These are phyloP conservation scores for Rhodofomes roseus DNA, from an alignment of 1,284 basidiomycete species.

Conservation along the genomic window DNA sequence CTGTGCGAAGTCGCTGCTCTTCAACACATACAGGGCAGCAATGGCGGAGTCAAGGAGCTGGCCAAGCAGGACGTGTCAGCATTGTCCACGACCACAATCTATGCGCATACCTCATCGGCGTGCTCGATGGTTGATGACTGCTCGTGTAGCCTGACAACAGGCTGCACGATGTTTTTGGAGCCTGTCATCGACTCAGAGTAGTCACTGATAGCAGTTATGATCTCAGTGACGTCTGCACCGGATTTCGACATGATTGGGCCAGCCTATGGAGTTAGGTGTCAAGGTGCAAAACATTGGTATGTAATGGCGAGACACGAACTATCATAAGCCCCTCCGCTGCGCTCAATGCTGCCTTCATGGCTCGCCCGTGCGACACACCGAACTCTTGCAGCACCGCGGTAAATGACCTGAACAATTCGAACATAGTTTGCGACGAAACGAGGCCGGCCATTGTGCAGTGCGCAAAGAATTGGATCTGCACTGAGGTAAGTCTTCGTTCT, in stretches of 20 bases:
- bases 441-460: slow-evolving; percentile 76
- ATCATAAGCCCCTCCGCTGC: slow-evolving; percentile 87
- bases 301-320: slow-evolving; percentile 37
- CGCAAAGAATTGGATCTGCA: slow-evolving; percentile 86
- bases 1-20: slow-evolving; percentile 54
- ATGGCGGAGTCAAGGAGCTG: slow-evolving; percentile 68
- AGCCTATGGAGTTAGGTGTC: slow-evolving; percentile 36
- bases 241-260: slow-evolving; percentile 46
- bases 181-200: slow-evolving; percentile 59
- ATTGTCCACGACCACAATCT: background rate
- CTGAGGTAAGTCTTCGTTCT: background rate
- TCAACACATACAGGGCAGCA: slow-evolving; percentile 48
- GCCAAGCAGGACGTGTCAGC: background rate
- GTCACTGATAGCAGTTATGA: slow-evolving; percentile 61
- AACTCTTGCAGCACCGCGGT: slow-evolving; percentile 87
- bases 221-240: slow-evolving; percentile 49
- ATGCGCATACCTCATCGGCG: slow-evolving; percentile 52
- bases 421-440: slow-evolving; percentile 72
- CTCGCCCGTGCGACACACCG: slow-evolving; percentile 82
- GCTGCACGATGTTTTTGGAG: slow-evolving; percentile 60
- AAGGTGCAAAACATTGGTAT: slow-evolving; percentile 4
- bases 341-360: slow-evolving; percentile 81
- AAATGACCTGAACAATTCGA: slow-evolving; percentile 77
- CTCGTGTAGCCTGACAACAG: slow-evolving; percentile 47
- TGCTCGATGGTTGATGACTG: slow-evolving; percentile 40